Conservation (phyloP, 306 rosid genomes). For the Begonia fuchsioides region DNA sequence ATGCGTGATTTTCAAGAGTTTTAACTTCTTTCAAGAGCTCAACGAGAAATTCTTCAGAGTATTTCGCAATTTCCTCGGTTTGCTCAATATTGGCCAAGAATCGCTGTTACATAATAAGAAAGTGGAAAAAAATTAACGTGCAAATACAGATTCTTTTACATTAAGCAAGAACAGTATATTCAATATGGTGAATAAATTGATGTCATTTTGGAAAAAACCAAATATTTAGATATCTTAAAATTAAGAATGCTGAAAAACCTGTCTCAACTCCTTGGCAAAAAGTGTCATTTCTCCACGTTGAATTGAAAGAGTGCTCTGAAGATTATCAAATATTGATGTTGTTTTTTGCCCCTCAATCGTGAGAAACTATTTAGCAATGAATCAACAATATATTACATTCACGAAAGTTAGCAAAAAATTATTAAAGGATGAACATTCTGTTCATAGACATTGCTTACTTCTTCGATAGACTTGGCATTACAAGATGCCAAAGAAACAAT, state of each 20-base stretch:
- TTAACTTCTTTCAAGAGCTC: conserved; percentile 54
- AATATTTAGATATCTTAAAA: neutral
- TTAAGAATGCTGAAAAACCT: conserved; percentile 23
- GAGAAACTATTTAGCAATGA: conserved; percentile 48
- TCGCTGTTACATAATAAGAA: conserved; percentile 26
- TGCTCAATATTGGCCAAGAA: conserved; percentile 42
- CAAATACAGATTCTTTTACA: neutral
- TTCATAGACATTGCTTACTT: conserved; percentile 30
- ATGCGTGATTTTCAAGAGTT: conserved; percentile 42
- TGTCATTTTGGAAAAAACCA: neutral
- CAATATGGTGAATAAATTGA: no score
- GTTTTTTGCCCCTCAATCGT: conserved; percentile 38
- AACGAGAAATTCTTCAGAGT: conserved; percentile 49
- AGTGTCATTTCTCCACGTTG: conserved; percentile 52
- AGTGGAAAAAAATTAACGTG: neutral
- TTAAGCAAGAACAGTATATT: neutral
- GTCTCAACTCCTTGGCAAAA: conserved; percentile 58
- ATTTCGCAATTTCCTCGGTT: conserved; percentile 52
- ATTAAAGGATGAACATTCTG: neutral
- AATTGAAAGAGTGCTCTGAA: conserved; percentile 52
- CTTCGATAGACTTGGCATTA: conserved; percentile 45
- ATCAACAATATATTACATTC: neutral
- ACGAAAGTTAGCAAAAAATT: neutral
- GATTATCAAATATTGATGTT: conserved; percentile 46
- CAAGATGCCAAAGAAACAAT: conserved; percentile 49